A percentile compares a stretch with the other conserved stretches of the same genome.
These are phyloP conservation scores for Saccharomycopsis crataegensis DNA, from an alignment of 1,139 yeast species.

Conservation along the genomic window DNA sequence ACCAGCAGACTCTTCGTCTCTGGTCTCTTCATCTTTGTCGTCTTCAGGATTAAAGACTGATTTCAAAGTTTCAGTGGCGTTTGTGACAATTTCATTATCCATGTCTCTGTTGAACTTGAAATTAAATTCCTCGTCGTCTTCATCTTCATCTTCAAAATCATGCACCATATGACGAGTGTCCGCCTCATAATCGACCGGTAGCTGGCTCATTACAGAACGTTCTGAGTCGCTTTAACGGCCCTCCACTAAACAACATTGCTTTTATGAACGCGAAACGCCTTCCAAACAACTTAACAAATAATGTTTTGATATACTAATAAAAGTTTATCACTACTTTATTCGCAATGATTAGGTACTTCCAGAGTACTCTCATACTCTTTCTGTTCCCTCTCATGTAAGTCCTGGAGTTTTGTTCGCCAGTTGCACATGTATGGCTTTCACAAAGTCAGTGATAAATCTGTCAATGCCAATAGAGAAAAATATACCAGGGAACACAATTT, in stretches of 20 bases:
- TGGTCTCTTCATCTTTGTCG: constrained; percentile 20
- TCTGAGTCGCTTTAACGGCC: no score
- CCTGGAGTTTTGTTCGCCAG: constrained; percentile 63
- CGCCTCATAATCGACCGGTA: constrained; percentile 43
- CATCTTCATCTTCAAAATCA: constrained; percentile 35
- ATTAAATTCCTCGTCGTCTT: constrained; percentile 25
- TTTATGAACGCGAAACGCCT: no score
- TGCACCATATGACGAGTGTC: constrained; percentile 32
- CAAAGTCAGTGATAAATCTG: constrained; percentile 46
- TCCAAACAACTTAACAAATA: no score
- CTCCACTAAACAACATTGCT: no score
- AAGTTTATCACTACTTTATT: no score
- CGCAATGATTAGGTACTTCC: no score
- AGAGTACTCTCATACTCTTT: no score
- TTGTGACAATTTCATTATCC: constrained; percentile 45
- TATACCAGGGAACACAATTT: constrained; percentile 19
- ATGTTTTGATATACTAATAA: no score
- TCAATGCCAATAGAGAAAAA: constrained; percentile 11
- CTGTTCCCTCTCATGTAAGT: no score
- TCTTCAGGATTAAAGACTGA: constrained; percentile 52
- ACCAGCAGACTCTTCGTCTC: neutral
- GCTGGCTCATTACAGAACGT: no score
- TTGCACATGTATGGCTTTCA: constrained; percentile 76
- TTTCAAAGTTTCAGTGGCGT: constrained; percentile 55
- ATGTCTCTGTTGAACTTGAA: constrained; percentile 6